Base-by-base conservation (phyloP, 2,329 filamentous ascomycete species). In the Aureobasidium lini region DNA sequence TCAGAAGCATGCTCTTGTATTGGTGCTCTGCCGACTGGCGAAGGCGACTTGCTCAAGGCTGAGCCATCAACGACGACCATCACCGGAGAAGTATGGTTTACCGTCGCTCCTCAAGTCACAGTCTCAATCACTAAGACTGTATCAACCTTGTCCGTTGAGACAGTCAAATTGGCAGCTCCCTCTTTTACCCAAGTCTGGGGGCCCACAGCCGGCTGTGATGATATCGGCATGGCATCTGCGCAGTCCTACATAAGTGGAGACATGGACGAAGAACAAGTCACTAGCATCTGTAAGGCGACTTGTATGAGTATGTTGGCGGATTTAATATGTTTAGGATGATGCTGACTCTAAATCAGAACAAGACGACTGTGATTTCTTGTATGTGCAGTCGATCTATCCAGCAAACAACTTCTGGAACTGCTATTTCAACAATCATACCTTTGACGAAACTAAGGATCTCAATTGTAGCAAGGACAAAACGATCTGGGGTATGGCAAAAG, bases 171-270 rank as follows among this genome's bases (percentile, higher is more conserved):
- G 32, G 61, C 66, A 13, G 65, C 64, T 6, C 63, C 67, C 6
- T 64, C 64, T 5, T 68, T 62, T 59, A 70, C 66, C 3, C 59
- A 64, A n/a, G 61, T 65, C 32, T 65, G 57, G 47, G 65, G 65
- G 13, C 64, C 65, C 9, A 47, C 60, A 56, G 60, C 59, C 13
- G 65, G 65, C 46, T 66, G 65, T 52, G 46, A 50, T 2, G 60
- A 62, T 57, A 37, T 59, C 9, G 60, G 50, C 37, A 32, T 43
- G 28, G 29, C 28, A 4, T 54, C 37, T 23, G 28, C 10, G n/a
- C 50, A 54, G 23, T 32, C 50, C 1, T 43, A 32, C 50, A 54
- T 54, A 28, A 13, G 29, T 15, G 28, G 34, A 32, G 23, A 23
- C 23, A 23, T 23, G 23, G 23, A 23, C 23, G 43, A 59, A 16